Evolutionary conservation across 169 alveolate species (phyloP), one percentile per base, ranked within the genome.

Genomic region (Perkinsus marinus): DNA sequence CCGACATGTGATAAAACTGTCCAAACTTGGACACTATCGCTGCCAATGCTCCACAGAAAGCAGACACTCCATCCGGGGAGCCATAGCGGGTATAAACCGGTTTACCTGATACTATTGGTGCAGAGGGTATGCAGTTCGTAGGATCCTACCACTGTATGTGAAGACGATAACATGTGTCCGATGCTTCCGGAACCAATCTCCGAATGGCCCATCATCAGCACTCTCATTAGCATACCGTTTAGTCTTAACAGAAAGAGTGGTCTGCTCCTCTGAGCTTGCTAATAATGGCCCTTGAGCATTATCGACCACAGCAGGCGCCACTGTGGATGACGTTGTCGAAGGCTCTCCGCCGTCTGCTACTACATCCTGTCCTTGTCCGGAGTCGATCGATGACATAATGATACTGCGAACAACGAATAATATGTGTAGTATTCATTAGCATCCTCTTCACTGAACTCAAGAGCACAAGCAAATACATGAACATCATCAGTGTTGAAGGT

Each of bases 1-100:
- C 46, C n/a, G 47, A 36, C 68, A 22, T 30, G 36, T 89, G 91
- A 39, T 39, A 89, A 38, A 89, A 89, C 39, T 39, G 68, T 68
- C 68, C 91, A 39, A 89, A 39, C 68, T 89, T 89, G 91, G 68
- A 26, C 3, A 41, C 91, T 39, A 89, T 89, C 30, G 46, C 91
- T 13, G 39, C 68, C 68, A 89, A 22, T 0, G 46, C 91, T 30
- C 91, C 91, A 57, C 79, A 57, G 43, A 89, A 89, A 5, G 39
- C 68, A 13, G 91, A 36, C 30, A 89, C 43, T 9, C 46, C 91
- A 39, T 89, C 91, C 39, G 39, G 68, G 46, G 39, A 39, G 57
- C 91, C 91, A 41, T 89, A 89, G 38, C 91, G 22, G 5, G 91
- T 89, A 37, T 89, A 89, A 17, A 89, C 91, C 0, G 91, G 91